phyloP scores from a whole-genome alignment of 257 asterid genomes.

The Salvia rosmarinus region DNA sequence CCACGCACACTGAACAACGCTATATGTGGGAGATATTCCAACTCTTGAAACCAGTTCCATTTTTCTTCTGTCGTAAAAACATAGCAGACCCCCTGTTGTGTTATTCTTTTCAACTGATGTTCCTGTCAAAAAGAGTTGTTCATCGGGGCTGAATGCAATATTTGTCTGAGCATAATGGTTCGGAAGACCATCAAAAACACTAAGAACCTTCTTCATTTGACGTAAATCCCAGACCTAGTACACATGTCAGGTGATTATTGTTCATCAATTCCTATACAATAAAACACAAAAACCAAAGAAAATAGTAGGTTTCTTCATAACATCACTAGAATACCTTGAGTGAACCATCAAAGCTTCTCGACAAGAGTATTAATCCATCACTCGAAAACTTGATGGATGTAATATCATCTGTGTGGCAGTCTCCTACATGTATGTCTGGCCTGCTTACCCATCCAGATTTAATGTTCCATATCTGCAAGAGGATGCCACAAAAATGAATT shows the following conservation, averaged over 20 bases:
- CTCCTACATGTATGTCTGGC: conserved; percentile 64
- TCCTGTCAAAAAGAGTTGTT: conserved; percentile 83
- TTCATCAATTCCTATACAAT: conserved; percentile 2
- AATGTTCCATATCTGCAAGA: conserved; percentile 81
- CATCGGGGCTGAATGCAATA: conserved; percentile 83
- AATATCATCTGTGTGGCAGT: conserved; percentile 83
- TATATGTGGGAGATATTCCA: conserved; percentile 80
- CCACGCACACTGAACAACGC: conserved; percentile 97
- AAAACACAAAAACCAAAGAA: neutral
- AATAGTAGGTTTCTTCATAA: conserved; percentile 7
- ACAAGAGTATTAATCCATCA: conserved; percentile 75
- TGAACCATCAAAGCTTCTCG: conserved; percentile 91
- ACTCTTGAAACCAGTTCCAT: conserved; percentile 80
- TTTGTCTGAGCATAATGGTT: conserved; percentile 91
- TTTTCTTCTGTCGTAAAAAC: conserved; percentile 77
- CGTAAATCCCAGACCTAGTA: conserved; percentile 92
- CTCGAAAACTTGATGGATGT: conserved; percentile 82
- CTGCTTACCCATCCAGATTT: conserved; percentile 99
- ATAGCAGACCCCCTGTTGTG: conserved; percentile 78
- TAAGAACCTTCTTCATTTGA: conserved; percentile 73
- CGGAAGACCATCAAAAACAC: conserved; percentile 73
- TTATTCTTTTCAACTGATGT: conserved; percentile 79
- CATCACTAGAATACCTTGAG: conserved; percentile 62
- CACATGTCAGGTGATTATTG: conserved; percentile 24
- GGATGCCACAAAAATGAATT: neutral